Evolutionary conservation across 2,329 filamentous ascomycete genomes (phyloP), one percentile per base, ranked within the genome.

Genomic region (Tolypocladium ophioglossoides): DNA sequence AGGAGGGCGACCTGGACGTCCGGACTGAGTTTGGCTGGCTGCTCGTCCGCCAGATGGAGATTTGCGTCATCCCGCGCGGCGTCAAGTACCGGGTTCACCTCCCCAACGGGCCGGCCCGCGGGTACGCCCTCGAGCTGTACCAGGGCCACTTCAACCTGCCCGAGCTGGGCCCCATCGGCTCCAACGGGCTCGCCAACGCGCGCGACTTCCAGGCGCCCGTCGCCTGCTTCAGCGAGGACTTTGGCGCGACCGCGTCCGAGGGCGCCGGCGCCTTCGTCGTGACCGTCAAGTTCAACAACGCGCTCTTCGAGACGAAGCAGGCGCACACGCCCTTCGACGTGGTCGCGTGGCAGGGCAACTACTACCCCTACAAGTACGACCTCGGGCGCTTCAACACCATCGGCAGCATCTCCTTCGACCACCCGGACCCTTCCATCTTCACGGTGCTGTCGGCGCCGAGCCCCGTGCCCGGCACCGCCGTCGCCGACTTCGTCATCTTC

Each of bases 301-400:
- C 75, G 47, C 78, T 89, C 52, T 89, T 87, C 70, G 70, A 72
- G 22, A 82, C 84, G 12, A 72, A 64, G 46, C 87, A 91, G 70
- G 70, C 75, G 11, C 87, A 91, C 67, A 85, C 83, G 0, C 87
- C 87, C 0, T 92, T 91, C 61, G 87, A 92, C 64, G 81, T 91
- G 0, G 87, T 90, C 2, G 86, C 84, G 5, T 91, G 87, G 87
- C 87, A 91, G 65, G 88, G 88, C 46, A 87, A 83, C 61, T 91
- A 88, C 72, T 85, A 86, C 58, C 88, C 88, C 0, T 90, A 84
- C 75, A 92, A 91, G 69, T 92, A 91, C 70, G 87, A 91, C 63
- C 76, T 92, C 1, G 86, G 85, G 18, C 82, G 86, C 24, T 91
- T 90, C 75, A 87, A 84, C 67, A 82, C 82, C 46, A 84, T 91